Percentiles rank a stretch among this genome's conserved stretches.
Evolutionary conservation across 1,284 basidiomycete genomes (phyloP).

Genomic region (Pyrrhoderma noxium): DNA sequence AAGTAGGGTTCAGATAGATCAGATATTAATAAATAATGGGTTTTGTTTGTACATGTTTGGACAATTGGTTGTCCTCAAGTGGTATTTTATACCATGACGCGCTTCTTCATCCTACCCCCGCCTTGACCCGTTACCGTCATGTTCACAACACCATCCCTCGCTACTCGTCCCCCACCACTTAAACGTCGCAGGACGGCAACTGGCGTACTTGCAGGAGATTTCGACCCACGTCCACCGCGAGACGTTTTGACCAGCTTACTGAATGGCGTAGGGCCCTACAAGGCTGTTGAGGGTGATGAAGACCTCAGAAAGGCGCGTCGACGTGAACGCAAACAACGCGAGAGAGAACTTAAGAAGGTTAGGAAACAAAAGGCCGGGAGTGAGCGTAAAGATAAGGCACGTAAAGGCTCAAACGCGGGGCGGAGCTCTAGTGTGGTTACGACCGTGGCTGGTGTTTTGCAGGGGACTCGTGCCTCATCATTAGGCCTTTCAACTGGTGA

Average conservation of each 20-base stretch:
- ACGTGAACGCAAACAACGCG: conserved; percentile 45
- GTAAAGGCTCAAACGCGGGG: conserved; percentile 2
- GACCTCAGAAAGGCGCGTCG: conserved; percentile 41
- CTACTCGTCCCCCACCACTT: conserved; percentile 3
- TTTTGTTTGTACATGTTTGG: too few relatives aligned
- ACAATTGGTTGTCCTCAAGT: too few relatives aligned
- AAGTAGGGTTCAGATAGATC: too few relatives aligned
- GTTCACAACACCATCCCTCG: conserved; percentile 1
- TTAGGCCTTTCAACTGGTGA: conserved; percentile 1
- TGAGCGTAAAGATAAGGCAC: conserved; percentile 21
- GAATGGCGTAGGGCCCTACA: conserved; percentile 63
- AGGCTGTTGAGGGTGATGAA: conserved; percentile 52
- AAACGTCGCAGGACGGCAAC: conserved; percentile 63
- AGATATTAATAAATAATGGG: too few relatives aligned
- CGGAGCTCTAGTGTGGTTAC: background rate
- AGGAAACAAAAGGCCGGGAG: conserved; percentile 27
- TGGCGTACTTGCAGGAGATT: conserved; percentile 61
- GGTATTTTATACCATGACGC: too few relatives aligned
- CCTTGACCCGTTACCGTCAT: too few relatives aligned
- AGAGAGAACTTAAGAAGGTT: conserved; percentile 32
- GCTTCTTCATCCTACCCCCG: too few relatives aligned
- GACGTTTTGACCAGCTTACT: conserved; percentile 71
- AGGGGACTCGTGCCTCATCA: background rate
- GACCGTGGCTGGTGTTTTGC: background rate
- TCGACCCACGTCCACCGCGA: conserved; percentile 56